Base-by-base conservation (phyloP, 352 stramenopile genomes). In the Globisporangium mamillatum region DNA sequence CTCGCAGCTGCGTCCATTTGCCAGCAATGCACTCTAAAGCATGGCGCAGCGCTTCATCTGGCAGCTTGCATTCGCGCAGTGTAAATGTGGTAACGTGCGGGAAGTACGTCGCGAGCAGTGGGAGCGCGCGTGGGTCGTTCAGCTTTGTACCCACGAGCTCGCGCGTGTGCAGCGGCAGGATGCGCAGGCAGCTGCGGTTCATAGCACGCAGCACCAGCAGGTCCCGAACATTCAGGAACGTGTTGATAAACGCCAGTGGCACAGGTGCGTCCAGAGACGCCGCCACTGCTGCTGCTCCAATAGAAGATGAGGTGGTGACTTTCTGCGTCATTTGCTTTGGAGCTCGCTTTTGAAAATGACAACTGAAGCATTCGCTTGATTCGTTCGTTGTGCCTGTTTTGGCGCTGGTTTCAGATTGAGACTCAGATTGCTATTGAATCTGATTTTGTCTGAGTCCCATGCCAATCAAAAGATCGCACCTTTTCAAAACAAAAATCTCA, bases 1-100 rank as follows among this genome's bases (percentile, higher is more conserved):
- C 61, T n/a, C 71, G 55, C n/a, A 92, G 64, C 52, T 75, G 55
- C 60, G 8, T 41, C 64, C 64, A 69, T 6, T 48, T 48, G 3
- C 20, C 9, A 24, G 29, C 16, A 14, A 57, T 16, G 2, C 1
- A 25, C 53, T 68, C 18, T 5, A 69, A 6, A 16, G 29, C 64
- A 1, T 12, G 20, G 10, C 4, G n/a, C 8, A 65, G 27, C 4
- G 20, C 24, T n/a, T 36, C 36, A 27, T 25, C 46, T 5, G n/a
- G n/a, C 14, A 71, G 3, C 29, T 56, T 60, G 38, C 66, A 66
- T 4, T 14, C 58, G 8, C 4, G 66, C n/a, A 71, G 22, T 10
- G 41, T 8, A 6, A 71, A 64, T 25, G 24, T 57, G 16, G 18
- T 22, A 18, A 71, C 58, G 52, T 25, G 58, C 6, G 58, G 66